A percentile compares a stretch with the other conserved stretches of the same genome.
Evolutionary conservation across 1,284 basidiomycete species (phyloP).

Genomic region (Xanthoconium separans): DNA sequence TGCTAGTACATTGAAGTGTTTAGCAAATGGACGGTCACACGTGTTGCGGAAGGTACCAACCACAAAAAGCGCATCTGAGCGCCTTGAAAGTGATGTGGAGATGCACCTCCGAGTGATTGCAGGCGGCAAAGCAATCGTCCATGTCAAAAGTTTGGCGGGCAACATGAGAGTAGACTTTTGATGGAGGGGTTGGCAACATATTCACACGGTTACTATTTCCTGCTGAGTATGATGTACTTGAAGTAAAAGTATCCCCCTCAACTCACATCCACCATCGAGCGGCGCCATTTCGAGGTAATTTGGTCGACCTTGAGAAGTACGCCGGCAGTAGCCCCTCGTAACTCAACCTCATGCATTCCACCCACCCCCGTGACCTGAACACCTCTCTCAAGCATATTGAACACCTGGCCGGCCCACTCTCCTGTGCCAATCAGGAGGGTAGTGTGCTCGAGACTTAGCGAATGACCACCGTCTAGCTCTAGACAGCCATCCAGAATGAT

Average conservation of each 20-base stretch:
- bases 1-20: slow-evolving; percentile 53
- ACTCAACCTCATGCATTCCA: slow-evolving; percentile 56
- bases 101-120: slow-evolving; percentile 32
- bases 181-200: not conserved
- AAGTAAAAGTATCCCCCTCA: not conserved
- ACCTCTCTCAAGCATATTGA: slow-evolving; percentile 67
- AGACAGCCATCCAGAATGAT: slow-evolving; percentile 74
- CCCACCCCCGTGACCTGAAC: slow-evolving; percentile 61
- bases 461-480: slow-evolving; percentile 74
- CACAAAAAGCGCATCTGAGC: slow-evolving; percentile 56
- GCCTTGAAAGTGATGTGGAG: slow-evolving; percentile 37
- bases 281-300: slow-evolving; percentile 71
- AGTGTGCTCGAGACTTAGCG: slow-evolving; percentile 74
- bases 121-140: slow-evolving; percentile 18
- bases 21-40: slow-evolving; percentile 4
- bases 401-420: slow-evolving; percentile 80
- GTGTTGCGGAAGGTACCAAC: slow-evolving; percentile 35
- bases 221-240: no score
- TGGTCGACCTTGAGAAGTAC: slow-evolving; percentile 81
- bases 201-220: slow-evolving; percentile 16
- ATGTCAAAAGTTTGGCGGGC: slow-evolving; percentile 12
- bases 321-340: slow-evolving; percentile 73
- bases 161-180: slow-evolving; percentile 22
- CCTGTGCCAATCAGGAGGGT: slow-evolving; percentile 68
- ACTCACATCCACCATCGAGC: slow-evolving; percentile 58